Evolutionary conservation across 495 filamentous ascomycete species (phyloP).

Genomic region (Penicillium steckii): DNA sequence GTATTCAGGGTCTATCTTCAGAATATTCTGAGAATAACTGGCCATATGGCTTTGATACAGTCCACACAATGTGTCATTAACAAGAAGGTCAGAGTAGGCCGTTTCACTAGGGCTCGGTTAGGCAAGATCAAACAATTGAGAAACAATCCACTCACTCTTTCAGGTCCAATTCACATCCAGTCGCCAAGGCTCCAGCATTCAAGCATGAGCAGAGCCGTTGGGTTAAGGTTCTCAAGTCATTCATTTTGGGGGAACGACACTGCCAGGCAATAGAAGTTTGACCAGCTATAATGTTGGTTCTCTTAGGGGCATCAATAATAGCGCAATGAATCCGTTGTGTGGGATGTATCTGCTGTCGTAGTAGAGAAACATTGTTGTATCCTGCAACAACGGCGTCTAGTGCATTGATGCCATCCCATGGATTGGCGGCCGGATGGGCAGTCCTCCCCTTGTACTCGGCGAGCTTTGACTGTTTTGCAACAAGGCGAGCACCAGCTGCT

Average conservation of each 20-base stretch:
- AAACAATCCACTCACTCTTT: background rate
- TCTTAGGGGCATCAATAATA: conserved; percentile 14
- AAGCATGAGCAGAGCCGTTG: background rate
- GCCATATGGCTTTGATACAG: background rate
- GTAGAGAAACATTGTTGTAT: conserved; percentile 58
- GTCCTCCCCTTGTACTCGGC: conserved; percentile 44
- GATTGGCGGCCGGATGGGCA: conserved; percentile 56
- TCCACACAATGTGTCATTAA: background rate
- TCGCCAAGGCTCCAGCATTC: background rate
- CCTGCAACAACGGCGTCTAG: conserved; percentile 61
- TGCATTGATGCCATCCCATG: conserved; percentile 65
- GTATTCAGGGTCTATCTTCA: background rate
- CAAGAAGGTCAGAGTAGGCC: background rate
- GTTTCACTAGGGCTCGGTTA: background rate
- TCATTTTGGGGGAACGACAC: background rate
- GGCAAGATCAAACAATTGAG: background rate
- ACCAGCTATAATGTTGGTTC: background rate
- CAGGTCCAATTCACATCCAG: background rate
- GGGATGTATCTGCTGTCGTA: conserved; percentile 58
- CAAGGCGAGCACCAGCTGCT: background rate
- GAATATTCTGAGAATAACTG: background rate
- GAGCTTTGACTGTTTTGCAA: conserved; percentile 30
- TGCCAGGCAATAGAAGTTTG: background rate
- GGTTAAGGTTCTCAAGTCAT: background rate
- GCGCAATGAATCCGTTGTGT: conserved; percentile 45